A percentile compares a stretch with the other conserved stretches of the same genome.
phyloP scores from a whole-genome alignment of 257 asterid genomes.

The Paulownia fortunei region DNA sequence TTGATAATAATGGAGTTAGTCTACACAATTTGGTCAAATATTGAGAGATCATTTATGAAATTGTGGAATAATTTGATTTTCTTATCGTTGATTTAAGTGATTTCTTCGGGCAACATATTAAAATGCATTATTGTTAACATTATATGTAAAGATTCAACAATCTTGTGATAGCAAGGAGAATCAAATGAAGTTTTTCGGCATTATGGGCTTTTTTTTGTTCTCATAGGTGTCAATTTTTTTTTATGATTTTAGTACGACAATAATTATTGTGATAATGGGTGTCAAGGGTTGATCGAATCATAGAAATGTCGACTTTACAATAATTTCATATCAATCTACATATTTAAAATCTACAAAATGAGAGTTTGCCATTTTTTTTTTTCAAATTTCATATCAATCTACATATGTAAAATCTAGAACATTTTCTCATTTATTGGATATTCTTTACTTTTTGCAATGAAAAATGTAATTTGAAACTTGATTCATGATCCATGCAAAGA shows the following conservation, averaged over 20 bases:
- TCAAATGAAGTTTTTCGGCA: neutral
- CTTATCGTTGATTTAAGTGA: neutral
- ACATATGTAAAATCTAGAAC: neutral
- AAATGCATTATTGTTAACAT: too few species aligned
- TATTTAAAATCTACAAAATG: too few species aligned
- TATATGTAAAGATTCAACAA: neutral
- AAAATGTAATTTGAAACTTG: neutral
- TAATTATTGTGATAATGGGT: neutral
- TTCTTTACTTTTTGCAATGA: neutral
- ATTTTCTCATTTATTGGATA: neutral
- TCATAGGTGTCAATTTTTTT: neutral
- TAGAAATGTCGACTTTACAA: neutral
- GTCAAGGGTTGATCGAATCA: neutral
- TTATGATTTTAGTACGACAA: neutral
- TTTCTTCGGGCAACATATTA: too few species aligned
- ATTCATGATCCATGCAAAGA: neutral
- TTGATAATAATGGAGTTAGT: neutral
- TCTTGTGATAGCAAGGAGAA: neutral
- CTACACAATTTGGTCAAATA: neutral
- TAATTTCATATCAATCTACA: too few species aligned
- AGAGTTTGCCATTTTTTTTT: neutral
- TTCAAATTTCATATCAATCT: neutral
- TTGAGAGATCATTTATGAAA: neutral
- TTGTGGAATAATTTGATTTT: neutral
- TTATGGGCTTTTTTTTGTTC: neutral